Conservation (phyloP, 345 rosid genomes). For the Salix koriyanagi region DNA sequence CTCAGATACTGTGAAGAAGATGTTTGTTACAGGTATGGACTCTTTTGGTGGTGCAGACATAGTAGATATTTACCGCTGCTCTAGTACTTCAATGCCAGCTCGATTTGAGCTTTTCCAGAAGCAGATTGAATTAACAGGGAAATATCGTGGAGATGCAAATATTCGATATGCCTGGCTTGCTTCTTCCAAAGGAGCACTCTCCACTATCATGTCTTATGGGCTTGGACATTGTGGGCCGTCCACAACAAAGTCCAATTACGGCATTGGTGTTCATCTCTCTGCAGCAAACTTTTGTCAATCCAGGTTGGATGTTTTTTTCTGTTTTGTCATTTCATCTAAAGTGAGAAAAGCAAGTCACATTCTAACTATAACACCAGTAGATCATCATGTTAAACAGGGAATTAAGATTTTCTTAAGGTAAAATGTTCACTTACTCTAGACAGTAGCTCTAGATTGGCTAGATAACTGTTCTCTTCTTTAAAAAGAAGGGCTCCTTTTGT, state of each 20-base stretch:
- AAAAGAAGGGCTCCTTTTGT: not conserved
- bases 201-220: slow-evolving; percentile 48
- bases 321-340: not conserved
- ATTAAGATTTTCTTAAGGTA: not conserved
- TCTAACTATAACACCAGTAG: not conserved
- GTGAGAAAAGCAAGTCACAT: not conserved
- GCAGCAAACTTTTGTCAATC: slow-evolving; percentile 45
- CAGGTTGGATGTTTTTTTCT: slow-evolving; percentile 45
- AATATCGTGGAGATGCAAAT: slow-evolving; percentile 76
- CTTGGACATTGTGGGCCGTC: slow-evolving; percentile 63
- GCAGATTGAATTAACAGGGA: slow-evolving; percentile 64
- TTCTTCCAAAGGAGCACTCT: slow-evolving; percentile 44
- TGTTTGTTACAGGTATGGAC: slow-evolving; percentile 52
- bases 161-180: slow-evolving; percentile 89
- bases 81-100: slow-evolving; percentile 37
- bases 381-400: not conserved
- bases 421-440: not conserved
- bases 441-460: not conserved
- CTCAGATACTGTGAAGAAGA: slow-evolving; percentile 37
- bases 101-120: slow-evolving; percentile 67
- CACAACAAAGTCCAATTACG: slow-evolving; percentile 47
- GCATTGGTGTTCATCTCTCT: slow-evolving; percentile 76
- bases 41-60: slow-evolving; percentile 40
- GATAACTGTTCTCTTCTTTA: not conserved
- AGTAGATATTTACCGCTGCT: slow-evolving; percentile 43